phyloP scores from a whole-genome alignment of 805 yeast species.

The Monosporozyma yasuniensis region DNA sequence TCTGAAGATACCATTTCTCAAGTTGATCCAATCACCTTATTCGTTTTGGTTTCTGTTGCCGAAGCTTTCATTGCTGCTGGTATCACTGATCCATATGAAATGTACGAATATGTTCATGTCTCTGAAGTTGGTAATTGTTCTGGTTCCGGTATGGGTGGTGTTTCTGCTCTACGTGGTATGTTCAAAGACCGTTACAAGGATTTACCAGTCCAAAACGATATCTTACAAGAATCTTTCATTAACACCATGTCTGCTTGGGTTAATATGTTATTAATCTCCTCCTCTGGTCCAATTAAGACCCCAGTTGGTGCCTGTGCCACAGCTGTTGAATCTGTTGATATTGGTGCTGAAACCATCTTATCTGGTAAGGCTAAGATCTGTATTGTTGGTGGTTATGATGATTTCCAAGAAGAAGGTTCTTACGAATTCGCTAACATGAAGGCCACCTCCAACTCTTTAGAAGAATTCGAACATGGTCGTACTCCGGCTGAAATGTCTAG shows the following conservation, averaged over 20 bases:
- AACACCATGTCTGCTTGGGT: conserved; percentile 99
- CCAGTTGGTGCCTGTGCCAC: conserved; percentile 99
- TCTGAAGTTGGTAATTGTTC: conserved; percentile 99
- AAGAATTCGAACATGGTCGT: conserved; percentile 90
- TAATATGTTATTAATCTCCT: conserved; percentile 90
- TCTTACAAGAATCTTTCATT: conserved; percentile 95
- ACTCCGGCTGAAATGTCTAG: conserved; percentile 98
- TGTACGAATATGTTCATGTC: conserved; percentile 95
- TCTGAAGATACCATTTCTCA: conserved; percentile 86
- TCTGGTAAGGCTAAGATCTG: conserved; percentile 93
- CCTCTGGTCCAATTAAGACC: conserved; percentile 98
- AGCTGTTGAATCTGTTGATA: conserved; percentile 93
- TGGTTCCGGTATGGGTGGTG: conserved; percentile 99
- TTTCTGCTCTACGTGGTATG: conserved; percentile 93
- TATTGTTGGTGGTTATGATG: conserved; percentile 98
- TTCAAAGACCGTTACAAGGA: conserved; percentile 91
- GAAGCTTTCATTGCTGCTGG: conserved; percentile 93
- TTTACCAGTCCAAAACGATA: conserved; percentile 92
- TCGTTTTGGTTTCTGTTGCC: conserved; percentile 84
- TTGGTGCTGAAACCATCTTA: conserved; percentile 88
- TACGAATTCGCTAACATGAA: conserved; percentile 98
- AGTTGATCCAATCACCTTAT: conserved; percentile 94
- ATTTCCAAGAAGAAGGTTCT: conserved; percentile 98
- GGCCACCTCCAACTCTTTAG: conserved; percentile 86
- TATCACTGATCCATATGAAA: conserved; percentile 96